Percentiles rank a stretch among this genome's conserved stretches.
phyloP scores from a whole-genome alignment of 306 rosid species.

The Prunus dulcis region DNA sequence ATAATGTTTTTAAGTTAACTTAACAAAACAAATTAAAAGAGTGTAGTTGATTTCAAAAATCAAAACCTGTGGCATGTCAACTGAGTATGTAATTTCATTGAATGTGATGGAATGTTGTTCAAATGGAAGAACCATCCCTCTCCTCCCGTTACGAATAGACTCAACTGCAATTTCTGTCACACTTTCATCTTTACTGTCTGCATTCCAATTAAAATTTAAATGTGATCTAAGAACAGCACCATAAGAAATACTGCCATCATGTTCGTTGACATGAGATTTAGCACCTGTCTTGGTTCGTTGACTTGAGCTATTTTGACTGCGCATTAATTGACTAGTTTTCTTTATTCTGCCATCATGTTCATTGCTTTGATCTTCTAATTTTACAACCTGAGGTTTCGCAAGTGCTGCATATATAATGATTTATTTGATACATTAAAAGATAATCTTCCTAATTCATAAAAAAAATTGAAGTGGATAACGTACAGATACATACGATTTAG shows the following conservation, averaged over 20 bases:
- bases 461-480: not conserved
- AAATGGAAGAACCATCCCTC: constrained; percentile 82
- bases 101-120: constrained; percentile 62
- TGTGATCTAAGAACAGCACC: not conserved
- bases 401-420: constrained; percentile 40
- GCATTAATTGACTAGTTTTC: constrained; percentile 11
- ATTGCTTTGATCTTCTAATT: constrained; percentile 27
- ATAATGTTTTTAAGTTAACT: not conserved
- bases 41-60: not conserved
- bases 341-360: constrained; percentile 9
- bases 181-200: constrained; percentile 22
- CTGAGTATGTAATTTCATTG: constrained; percentile 56
- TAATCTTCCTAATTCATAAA: not conserved
- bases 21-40: not conserved
- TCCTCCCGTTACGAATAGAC: constrained; percentile 23
- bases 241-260: too few relatives aligned
- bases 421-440: not conserved
- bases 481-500: constrained; percentile 46
- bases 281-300: constrained; percentile 12
- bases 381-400: constrained; percentile 38
- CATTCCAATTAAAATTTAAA: constrained; percentile 5
- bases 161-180: not conserved
- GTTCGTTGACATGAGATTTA: too few relatives aligned
- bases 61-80: constrained; percentile 70
- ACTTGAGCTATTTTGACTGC: constrained; percentile 7